phyloP scores from a whole-genome alignment of 495 filamentous ascomycete species.

The Oleoguttula mirabilis region DNA sequence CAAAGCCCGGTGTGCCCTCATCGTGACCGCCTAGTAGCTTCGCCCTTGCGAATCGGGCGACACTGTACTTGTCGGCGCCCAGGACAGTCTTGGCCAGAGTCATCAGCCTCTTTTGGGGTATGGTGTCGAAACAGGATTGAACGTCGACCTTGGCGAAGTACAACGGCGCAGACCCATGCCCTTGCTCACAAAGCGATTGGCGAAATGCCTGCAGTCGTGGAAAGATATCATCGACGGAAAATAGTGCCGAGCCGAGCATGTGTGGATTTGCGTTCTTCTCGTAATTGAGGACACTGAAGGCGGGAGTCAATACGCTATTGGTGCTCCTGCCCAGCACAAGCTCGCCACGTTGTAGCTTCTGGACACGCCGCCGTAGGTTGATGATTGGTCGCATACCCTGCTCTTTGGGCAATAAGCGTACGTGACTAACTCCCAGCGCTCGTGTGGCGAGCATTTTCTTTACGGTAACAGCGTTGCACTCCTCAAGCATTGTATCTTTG shows the following conservation, averaged over 20 bases:
- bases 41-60: constrained; percentile 64
- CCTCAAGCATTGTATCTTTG: constrained; percentile 67
- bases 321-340: constrained; percentile 58
- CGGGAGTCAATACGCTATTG: constrained; percentile 66
- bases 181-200: constrained; percentile 26
- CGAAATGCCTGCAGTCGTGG: constrained; percentile 61
- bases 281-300: constrained; percentile 61
- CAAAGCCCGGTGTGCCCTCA: constrained; percentile 5
- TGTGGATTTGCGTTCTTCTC: constrained; percentile 57
- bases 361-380: constrained; percentile 58
- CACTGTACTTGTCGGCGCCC: constrained; percentile 53
- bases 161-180: constrained; percentile 29
- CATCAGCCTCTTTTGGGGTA: constrained; percentile 69
- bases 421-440: constrained; percentile 59
- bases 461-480: constrained; percentile 50
- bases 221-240: constrained; percentile 74
- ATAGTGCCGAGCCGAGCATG: constrained; percentile 61
- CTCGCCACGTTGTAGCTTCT: constrained; percentile 40
- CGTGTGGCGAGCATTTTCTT: constrained; percentile 46
- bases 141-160: constrained; percentile 93
- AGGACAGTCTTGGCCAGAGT: constrained; percentile 51
- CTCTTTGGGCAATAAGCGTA: constrained; percentile 71
- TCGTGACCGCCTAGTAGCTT: constrained; percentile 31
- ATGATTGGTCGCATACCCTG: constrained; percentile 66
- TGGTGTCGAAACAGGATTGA: constrained; percentile 85